phyloP scores from a whole-genome alignment of 2,329 filamentous ascomycete species.

The Sordariomycetes sp. region DNA sequence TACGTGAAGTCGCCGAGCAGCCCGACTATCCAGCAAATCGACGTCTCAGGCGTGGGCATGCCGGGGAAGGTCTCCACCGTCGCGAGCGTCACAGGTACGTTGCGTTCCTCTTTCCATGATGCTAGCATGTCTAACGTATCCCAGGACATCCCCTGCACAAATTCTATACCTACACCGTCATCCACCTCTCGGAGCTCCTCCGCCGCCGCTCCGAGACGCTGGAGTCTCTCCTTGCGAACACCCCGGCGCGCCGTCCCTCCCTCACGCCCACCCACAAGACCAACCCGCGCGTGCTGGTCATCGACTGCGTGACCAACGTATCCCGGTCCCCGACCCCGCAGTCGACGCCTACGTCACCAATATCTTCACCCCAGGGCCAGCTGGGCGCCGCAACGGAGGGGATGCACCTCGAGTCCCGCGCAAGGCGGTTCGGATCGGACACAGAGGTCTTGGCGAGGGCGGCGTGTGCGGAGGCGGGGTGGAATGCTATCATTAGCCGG shows the following conservation, averaged over 20 bases:
- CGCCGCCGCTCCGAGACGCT: constrained; percentile 32
- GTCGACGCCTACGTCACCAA: constrained; percentile 36
- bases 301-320: constrained; percentile 52
- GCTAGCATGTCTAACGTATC: not conserved
- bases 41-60: constrained; percentile 33
- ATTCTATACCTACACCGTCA: constrained; percentile 47
- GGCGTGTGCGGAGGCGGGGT: constrained; percentile 62
- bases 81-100: constrained; percentile 35
- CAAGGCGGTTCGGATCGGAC: constrained; percentile 51
- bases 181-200: constrained; percentile 48
- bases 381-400: constrained; percentile 27
- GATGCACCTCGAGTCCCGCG: constrained; percentile 45
- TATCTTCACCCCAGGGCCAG: constrained; percentile 17
- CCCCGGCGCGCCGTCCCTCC: constrained; percentile 18
- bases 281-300: constrained; percentile 39
- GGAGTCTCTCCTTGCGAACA: constrained; percentile 31
- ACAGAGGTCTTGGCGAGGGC: constrained; percentile 62
- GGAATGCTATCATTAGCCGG: constrained; percentile 62
- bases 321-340: constrained; percentile 24
- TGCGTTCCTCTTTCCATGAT: constrained; percentile 5
- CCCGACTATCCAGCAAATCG: constrained; percentile 47
- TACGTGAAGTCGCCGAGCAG: constrained; percentile 49
- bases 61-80: constrained; percentile 31
- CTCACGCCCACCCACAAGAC: constrained; percentile 11
- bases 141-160: constrained; percentile 54